Percentiles rank a stretch among this genome's conserved stretches.
phyloP scores from a whole-genome alignment of 2,329 filamentous ascomycete species.

The Verticillium isaacii region DNA sequence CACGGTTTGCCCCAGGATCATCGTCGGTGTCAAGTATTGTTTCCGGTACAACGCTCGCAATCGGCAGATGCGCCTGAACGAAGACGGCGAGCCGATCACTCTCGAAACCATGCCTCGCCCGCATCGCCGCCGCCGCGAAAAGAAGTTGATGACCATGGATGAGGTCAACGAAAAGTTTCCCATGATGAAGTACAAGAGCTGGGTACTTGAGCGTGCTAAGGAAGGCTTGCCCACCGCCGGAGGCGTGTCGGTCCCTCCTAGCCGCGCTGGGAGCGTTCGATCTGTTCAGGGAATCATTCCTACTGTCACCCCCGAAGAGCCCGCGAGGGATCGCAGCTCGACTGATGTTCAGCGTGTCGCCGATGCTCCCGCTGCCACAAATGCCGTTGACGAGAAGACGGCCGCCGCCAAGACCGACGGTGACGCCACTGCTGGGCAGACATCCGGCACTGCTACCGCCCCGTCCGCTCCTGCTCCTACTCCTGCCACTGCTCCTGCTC shows the following conservation, averaged over 20 bases:
- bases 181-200: slow-evolving; percentile 92
- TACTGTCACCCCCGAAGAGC: slow-evolving; percentile 26
- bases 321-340: slow-evolving; percentile 34
- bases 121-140: slow-evolving; percentile 83
- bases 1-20: slow-evolving; percentile 66
- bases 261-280: slow-evolving; percentile 68
- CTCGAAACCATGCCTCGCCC: slow-evolving; percentile 79
- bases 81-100: slow-evolving; percentile 85
- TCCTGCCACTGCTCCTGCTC: slow-evolving; percentile 3
- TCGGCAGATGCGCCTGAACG: slow-evolving; percentile 69
- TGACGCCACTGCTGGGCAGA: slow-evolving; percentile 13
- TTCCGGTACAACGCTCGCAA: slow-evolving; percentile 97
- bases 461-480: neutral
- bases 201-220: slow-evolving; percentile 78
- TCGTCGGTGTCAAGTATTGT: slow-evolving; percentile 98
- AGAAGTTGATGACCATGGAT: slow-evolving; percentile 98
- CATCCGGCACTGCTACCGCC: neutral
- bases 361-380: slow-evolving; percentile 12
- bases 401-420: slow-evolving; percentile 13
- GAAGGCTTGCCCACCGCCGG: slow-evolving; percentile 80
- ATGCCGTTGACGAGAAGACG: neutral
- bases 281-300: slow-evolving; percentile 55
- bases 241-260: slow-evolving; percentile 72
- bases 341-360: slow-evolving; percentile 31
- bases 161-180: slow-evolving; percentile 98